These are phyloP conservation scores for Raffaelea ambrosiae DNA, from an alignment of 2,329 filamentous ascomycete species.

Conservation along the genomic window DNA sequence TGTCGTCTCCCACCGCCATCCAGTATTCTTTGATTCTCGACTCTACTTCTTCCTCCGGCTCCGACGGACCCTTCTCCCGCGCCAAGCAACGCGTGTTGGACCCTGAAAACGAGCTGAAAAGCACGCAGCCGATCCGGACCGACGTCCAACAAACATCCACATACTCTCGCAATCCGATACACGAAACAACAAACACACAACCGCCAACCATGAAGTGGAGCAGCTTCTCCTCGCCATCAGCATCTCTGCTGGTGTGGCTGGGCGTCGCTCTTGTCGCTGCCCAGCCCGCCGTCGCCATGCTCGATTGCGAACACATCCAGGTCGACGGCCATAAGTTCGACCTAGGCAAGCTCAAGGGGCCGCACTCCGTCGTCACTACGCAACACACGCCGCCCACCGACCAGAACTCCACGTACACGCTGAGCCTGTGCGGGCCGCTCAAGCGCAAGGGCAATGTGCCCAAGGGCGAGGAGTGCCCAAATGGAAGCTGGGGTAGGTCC, in stretches of 20 bases:
- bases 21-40: no score
- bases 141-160: neutral
- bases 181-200: neutral
- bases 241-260: conserved; percentile 4
- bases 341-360: conserved; percentile 54
- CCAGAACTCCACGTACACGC: conserved; percentile 70
- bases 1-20: no score
- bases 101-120: no score
- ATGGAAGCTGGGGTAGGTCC: conserved; percentile 56
- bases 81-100: no score
- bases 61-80: no score
- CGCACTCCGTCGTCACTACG: conserved; percentile 58
- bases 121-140: no score
- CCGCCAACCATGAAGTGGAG: neutral
- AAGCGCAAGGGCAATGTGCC: conserved; percentile 49
- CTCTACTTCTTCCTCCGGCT: no score
- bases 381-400: conserved; percentile 43
- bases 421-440: conserved; percentile 67
- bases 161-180: neutral
- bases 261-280: conserved; percentile 7
- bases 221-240: neutral
- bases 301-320: conserved; percentile 55
- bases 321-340: conserved; percentile 55
- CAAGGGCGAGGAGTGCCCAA: conserved; percentile 55
- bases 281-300: conserved; percentile 29